Conservation (phyloP, 768 basidiomycete genomes). For the Lactarius akahatsu region DNA sequence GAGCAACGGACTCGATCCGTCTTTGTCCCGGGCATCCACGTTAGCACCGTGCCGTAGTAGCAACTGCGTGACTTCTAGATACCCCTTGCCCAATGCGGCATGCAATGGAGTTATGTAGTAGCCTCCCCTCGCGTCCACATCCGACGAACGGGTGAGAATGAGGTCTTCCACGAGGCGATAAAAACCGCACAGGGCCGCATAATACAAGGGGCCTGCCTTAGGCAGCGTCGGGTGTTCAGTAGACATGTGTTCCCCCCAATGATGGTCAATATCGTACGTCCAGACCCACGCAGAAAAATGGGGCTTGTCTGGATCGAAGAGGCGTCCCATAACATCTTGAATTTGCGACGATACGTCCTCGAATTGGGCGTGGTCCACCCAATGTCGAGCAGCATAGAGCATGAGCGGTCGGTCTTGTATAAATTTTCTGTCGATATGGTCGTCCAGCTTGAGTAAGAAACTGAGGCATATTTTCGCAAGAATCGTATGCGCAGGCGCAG, state of each 20-base stretch:
- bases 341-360: background rate
- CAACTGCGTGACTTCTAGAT: background rate
- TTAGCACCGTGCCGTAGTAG: constrained; percentile 1
- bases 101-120: background rate
- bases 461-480: constrained; percentile 9
- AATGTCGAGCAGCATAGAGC: constrained; percentile 9
- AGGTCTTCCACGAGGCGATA: constrained; percentile 7
- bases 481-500: constrained; percentile 5
- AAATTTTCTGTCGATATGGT: background rate
- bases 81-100: background rate
- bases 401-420: background rate
- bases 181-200: constrained; percentile 13
- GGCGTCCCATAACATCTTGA: background rate
- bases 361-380: constrained; percentile 12
- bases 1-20: background rate
- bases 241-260: constrained; percentile 1
- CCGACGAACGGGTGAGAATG: background rate
- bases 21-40: background rate
- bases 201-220: background rate
- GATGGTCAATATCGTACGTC: constrained; percentile 7
- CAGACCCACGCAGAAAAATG: constrained; percentile 20
- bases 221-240: background rate
- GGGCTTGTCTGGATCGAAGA: constrained; percentile 5
- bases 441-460: constrained; percentile 13
- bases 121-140: background rate